These are phyloP conservation scores for Phellopilus nigrolimitatus DNA, from an alignment of 1,284 basidiomycete genomes.

Conservation along the genomic window DNA sequence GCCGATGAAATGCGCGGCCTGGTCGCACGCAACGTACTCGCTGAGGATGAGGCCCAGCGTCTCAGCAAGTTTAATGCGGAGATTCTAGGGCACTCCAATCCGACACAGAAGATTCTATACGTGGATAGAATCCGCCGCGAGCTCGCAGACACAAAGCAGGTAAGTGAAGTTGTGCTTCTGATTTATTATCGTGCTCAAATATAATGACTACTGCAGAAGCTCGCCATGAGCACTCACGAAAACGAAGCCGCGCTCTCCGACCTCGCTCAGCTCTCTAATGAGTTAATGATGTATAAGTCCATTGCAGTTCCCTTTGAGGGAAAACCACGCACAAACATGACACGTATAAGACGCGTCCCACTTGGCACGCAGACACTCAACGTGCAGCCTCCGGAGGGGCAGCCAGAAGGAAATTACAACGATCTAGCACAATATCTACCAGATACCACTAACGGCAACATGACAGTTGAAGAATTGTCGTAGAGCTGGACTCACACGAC, in stretches of 20 bases:
- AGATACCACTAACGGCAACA: slow-evolving; percentile 3
- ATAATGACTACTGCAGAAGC: slow-evolving; percentile 38
- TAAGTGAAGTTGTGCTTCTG: slow-evolving; percentile 29
- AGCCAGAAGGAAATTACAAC: not conserved
- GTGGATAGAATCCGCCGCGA: slow-evolving; percentile 68
- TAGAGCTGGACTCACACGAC: not conserved
- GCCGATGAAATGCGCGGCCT: slow-evolving; percentile 58
- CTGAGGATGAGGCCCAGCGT: slow-evolving; percentile 62
- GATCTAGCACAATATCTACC: slow-evolving; percentile 9
- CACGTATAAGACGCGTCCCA: slow-evolving; percentile 53
- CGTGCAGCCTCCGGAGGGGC: not conserved
- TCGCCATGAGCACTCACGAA: slow-evolving; percentile 49
- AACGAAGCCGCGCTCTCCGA: slow-evolving; percentile 43
- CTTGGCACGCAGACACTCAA: slow-evolving; percentile 32
- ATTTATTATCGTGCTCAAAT: not conserved
- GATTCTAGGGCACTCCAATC: slow-evolving; percentile 69
- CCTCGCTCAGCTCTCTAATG: slow-evolving; percentile 52
- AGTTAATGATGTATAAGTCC: slow-evolving; percentile 68
- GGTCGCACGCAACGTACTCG: slow-evolving; percentile 62
- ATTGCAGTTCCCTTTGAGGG: slow-evolving; percentile 49
- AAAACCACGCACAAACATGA: slow-evolving; percentile 61
- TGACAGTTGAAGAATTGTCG: slow-evolving; percentile 18
- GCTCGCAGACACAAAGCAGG: slow-evolving; percentile 67
- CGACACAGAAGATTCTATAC: slow-evolving; percentile 69
- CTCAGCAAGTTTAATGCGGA: slow-evolving; percentile 74